Conservation (phyloP, 75 land plant species). For the Larix kaempferi region DNA sequence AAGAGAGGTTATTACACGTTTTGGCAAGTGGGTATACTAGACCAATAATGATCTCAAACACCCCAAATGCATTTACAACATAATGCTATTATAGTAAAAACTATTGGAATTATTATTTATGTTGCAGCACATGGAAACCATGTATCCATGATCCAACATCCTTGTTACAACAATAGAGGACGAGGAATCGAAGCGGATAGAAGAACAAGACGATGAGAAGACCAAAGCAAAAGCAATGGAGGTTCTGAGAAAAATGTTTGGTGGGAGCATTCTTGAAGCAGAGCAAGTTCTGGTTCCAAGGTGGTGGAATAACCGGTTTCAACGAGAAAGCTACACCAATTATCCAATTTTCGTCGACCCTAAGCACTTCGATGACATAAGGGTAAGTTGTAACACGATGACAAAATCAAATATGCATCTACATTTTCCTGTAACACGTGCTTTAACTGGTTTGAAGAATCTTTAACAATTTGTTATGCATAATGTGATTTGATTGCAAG, state of each 20-base stretch:
- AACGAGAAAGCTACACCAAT: slow-evolving; percentile 49
- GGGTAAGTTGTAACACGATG: not conserved
- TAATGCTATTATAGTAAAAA: too few species aligned
- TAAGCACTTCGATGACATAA: not conserved
- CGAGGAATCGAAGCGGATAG: slow-evolving; percentile 68
- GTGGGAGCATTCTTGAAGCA: slow-evolving; percentile 44
- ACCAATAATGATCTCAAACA: not conserved
- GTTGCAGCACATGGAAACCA: slow-evolving; percentile 58
- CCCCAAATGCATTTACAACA: too few species aligned
- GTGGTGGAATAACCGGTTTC: slow-evolving; percentile 52
- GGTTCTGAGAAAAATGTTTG: slow-evolving; percentile 61
- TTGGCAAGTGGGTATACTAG: slow-evolving; percentile 72
- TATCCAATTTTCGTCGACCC: slow-evolving; percentile 39
- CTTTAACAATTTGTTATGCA: too few species aligned
- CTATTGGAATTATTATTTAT: too few species aligned
- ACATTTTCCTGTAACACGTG: too few species aligned
- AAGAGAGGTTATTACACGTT: slow-evolving; percentile 74
- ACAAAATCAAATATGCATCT: too few species aligned
- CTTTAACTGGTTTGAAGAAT: too few species aligned
- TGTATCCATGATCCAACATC: slow-evolving; percentile 54
- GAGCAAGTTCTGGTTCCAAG: slow-evolving; percentile 52
- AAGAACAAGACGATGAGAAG: slow-evolving; percentile 47
- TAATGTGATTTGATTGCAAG: slow-evolving; percentile 19
- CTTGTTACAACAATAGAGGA: slow-evolving; percentile 64
- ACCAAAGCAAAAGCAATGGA: slow-evolving; percentile 53